Base-by-base conservation (phyloP, 1,284 basidiomycete species). In the Xerocomus cyaneibrunnescens region DNA sequence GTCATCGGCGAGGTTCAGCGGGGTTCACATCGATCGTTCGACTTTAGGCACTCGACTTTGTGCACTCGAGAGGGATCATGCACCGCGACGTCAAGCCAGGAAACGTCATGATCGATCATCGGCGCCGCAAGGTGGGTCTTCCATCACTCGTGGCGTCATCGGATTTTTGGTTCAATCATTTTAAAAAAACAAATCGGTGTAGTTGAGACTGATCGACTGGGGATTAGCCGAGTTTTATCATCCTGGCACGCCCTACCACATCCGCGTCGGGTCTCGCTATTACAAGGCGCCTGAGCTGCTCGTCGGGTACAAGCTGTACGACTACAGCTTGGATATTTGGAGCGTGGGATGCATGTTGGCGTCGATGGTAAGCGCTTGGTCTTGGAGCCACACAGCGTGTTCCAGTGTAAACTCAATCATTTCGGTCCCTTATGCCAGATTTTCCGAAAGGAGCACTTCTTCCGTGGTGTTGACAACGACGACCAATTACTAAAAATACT, bases 171-270 rank as follows among this genome's bases (percentile, higher is more conserved):
- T 45, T 42, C 31, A 50, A 40, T n/a, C 36, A 36, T 16, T 9
- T n/a, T 28, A 14, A 10, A 23, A 35, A 37, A 8, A 9, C 27
- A 22, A 45, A 25, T 31, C 38, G 56, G 13, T 57, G 12, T 60
- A 89, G 84, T 74, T 94, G 45, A 81, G 91, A 22, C 72, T 94
- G 52, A 94, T 94, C 62, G 92, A 95, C 73, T 95, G 92, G 92
- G 92, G 92, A 50, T 73, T 95, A 27, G 92, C 92, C 43, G 92
- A 95, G 68, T 95, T 94, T 72, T 95, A 94, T 69, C 91, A 92
- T 62, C 90, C 91, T 3, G 81, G 83, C 46, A 89, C 87, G 27
- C 85, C 92, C 57, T 92, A 93, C 73, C 92, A 94, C 62, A 89
- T 93, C 52, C 84, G 92, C 13, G 92, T 94, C 9, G 92, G 90